phyloP scores from a whole-genome alignment of 805 yeast species.

The Candida takata region DNA sequence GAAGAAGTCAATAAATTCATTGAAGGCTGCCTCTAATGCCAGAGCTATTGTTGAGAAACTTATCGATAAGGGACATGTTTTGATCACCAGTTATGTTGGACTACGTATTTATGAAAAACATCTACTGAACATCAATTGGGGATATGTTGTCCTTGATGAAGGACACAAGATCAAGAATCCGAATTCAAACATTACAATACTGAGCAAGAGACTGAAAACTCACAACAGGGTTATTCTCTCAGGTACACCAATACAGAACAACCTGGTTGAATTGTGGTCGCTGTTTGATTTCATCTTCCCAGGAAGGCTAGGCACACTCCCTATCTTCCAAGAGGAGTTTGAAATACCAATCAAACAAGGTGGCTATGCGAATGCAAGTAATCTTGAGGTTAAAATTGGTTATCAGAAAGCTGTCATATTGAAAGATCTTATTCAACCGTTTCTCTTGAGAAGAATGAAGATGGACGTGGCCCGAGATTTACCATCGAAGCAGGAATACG shows the following conservation, averaged over 20 bases:
- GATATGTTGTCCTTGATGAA: constrained; percentile 86
- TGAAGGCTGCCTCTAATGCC: constrained; percentile 33
- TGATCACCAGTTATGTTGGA: constrained; percentile 90
- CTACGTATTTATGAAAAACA: constrained; percentile 58
- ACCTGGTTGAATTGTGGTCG: constrained; percentile 88
- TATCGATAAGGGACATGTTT: constrained; percentile 64
- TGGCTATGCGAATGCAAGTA: constrained; percentile 97
- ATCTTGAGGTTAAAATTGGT: constrained; percentile 93
- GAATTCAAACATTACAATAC: constrained; percentile 76
- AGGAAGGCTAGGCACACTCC: constrained; percentile 89
- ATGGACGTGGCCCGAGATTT: constrained; percentile 92
- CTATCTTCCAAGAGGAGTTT: constrained; percentile 89
- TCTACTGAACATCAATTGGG: constrained; percentile 71
- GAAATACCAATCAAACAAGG: constrained; percentile 91
- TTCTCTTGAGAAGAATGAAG: constrained; percentile 77
- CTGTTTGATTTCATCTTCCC: constrained; percentile 93
- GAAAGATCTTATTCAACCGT: constrained; percentile 85
- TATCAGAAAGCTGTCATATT: constrained; percentile 91
- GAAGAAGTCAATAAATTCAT: constrained; percentile 20
- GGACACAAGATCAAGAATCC: constrained; percentile 97
- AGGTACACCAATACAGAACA: constrained; percentile 96
- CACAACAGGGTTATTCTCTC: constrained; percentile 82
- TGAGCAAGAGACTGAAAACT: constrained; percentile 79
- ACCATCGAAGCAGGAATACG: constrained; percentile 92
- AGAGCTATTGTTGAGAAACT: constrained; percentile 49